These are phyloP conservation scores for Tulasnella sp. DNA, from an alignment of 768 basidiomycete genomes.

Conservation along the genomic window DNA sequence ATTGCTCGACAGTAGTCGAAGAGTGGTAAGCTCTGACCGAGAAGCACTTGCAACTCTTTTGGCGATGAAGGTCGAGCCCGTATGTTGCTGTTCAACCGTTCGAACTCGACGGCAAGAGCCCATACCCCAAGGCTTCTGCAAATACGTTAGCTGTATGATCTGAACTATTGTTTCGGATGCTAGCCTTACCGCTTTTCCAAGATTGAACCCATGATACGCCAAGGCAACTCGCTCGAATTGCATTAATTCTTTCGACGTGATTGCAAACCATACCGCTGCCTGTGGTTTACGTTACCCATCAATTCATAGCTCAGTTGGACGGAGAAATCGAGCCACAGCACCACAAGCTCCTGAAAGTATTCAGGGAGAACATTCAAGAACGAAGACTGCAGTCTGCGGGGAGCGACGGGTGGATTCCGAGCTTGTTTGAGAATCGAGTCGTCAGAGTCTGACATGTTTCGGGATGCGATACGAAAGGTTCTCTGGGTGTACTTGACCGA, in stretches of 20 bases:
- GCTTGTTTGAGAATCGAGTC: too few species aligned
- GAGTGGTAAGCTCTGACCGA: not conserved
- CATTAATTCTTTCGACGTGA: not conserved
- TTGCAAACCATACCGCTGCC: not conserved
- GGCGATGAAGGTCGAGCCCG: not conserved
- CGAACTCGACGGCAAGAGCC: not conserved
- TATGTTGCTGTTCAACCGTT: not conserved
- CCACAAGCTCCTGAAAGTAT: not conserved
- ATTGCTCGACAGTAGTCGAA: not conserved
- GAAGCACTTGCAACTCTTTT: not conserved
- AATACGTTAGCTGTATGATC: not conserved
- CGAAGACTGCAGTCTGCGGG: not conserved
- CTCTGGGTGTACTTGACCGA: too few species aligned
- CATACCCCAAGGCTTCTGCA: not conserved
- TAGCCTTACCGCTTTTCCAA: not conserved
- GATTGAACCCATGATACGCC: not conserved
- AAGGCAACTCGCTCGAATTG: not conserved
- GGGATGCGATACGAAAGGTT: too few species aligned
- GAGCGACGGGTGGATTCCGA: not conserved
- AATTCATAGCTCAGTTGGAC: too few species aligned
- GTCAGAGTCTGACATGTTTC: too few species aligned
- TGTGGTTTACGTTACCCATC: too few species aligned
- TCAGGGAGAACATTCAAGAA: not conserved
- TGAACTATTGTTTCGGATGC: too few species aligned
- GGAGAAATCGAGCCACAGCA: too few species aligned